phyloP scores from a whole-genome alignment of 805 yeast species.

The Wickerhamomyces bovis region DNA sequence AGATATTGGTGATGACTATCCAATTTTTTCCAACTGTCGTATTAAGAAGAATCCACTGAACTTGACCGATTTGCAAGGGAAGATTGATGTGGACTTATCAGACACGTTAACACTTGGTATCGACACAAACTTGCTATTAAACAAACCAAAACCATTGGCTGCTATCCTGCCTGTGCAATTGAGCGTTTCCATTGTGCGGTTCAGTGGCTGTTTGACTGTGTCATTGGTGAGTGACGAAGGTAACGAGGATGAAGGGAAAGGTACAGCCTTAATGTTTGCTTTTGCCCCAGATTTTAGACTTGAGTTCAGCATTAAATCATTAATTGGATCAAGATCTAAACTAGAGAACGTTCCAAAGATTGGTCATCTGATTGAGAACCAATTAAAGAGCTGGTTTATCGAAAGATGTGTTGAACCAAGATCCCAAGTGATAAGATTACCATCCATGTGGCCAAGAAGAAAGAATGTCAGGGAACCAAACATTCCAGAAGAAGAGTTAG shows the following conservation, averaged over 20 bases:
- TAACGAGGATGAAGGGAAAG: constrained; percentile 27
- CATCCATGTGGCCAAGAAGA: constrained; percentile 80
- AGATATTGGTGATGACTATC: constrained; percentile 91
- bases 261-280: constrained; percentile 79
- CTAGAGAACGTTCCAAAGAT: constrained; percentile 91
- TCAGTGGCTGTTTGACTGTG: constrained; percentile 84
- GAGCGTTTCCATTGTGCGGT: constrained; percentile 82
- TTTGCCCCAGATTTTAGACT: constrained; percentile 87
- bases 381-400: constrained; percentile 80
- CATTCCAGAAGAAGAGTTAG: constrained; percentile 6
- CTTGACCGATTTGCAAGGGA: constrained; percentile 60
- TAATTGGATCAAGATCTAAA: constrained; percentile 90
- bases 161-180: constrained; percentile 84
- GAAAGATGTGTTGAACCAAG: constrained; percentile 94
- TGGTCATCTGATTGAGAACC: constrained; percentile 74
- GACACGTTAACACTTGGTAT: constrained; percentile 84
- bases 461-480: constrained; percentile 44
- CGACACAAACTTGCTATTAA: constrained; percentile 71
- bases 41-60: constrained; percentile 53
- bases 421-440: constrained; percentile 77
- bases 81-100: constrained; percentile 83
- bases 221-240: constrained; percentile 33
- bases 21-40: constrained; percentile 90
- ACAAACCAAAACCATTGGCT: constrained; percentile 76
- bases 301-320: constrained; percentile 81